These are phyloP conservation scores for Lipomyces spencermartinsiae DNA, from an alignment of 805 yeast genomes.

Conservation along the genomic window DNA sequence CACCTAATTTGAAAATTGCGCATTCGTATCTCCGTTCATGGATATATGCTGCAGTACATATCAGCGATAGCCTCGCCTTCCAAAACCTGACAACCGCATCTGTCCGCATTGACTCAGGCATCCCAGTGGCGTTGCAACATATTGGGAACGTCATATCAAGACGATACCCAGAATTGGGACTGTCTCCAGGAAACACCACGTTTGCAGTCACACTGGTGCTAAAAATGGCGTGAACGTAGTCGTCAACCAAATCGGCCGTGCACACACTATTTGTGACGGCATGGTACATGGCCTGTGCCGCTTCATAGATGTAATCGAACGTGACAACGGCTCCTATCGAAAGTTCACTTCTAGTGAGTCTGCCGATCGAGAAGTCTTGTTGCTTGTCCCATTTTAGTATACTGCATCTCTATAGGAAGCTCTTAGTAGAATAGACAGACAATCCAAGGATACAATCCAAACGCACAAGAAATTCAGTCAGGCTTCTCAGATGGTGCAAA, in stretches of 20 bases:
- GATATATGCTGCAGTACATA: conserved; percentile 18
- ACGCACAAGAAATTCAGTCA: conserved; percentile 11
- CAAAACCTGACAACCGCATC: conserved; percentile 13
- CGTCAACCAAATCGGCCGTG: conserved; percentile 6
- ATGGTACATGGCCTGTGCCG: conserved; percentile 18
- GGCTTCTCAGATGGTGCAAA: background rate
- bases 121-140: background rate
- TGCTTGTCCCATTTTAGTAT: conserved; percentile 3
- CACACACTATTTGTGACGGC: background rate
- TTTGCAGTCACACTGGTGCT: background rate
- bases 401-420: background rate
- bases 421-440: background rate
- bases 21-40: conserved; percentile 7
- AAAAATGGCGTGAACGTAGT: background rate
- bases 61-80: conserved; percentile 16
- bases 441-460: background rate
- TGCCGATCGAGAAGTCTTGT: background rate
- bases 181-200: background rate
- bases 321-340: conserved; percentile 2
- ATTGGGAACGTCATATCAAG: background rate
- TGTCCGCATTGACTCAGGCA: background rate
- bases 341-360: background rate
- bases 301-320: conserved; percentile 26
- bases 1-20: conserved; percentile 20
- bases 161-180: background rate